Evolutionary conservation across 108 stramenopile genomes (phyloP).

Genomic region (Epipyxis sp.): DNA sequence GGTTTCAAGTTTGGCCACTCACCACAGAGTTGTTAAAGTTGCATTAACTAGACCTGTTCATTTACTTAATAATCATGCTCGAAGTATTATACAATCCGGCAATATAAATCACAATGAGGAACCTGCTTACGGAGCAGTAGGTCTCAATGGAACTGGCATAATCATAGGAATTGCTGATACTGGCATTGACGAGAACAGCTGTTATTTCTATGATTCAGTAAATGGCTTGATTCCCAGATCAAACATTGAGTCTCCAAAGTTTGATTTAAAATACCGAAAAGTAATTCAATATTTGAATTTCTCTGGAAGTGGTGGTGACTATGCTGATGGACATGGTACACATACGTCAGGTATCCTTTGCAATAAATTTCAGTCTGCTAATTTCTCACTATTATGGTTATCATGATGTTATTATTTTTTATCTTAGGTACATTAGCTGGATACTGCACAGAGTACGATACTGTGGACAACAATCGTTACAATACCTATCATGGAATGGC

Average conservation of each 20-base stretch:
- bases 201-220: slow-evolving; percentile 51
- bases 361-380: too few species aligned
- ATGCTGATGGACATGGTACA: slow-evolving; percentile 44
- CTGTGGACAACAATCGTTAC: not conserved
- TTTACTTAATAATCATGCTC: not conserved
- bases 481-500: slow-evolving; percentile 44
- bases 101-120: not conserved
- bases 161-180: slow-evolving; percentile 51
- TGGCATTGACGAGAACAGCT: slow-evolving; percentile 50
- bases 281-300: slow-evolving; percentile 51
- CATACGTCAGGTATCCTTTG: too few species aligned
- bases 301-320: slow-evolving; percentile 44
- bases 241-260: slow-evolving; percentile 34
- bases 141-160: slow-evolving; percentile 31
- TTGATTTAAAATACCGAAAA: slow-evolving; percentile 47
- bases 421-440: slow-evolving; percentile 46
- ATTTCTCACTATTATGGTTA: too few species aligned
- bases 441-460: slow-evolving; percentile 23
- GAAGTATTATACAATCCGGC: not conserved
- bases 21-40: not conserved
- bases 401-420: too few species aligned
- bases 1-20: not conserved
- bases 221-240: slow-evolving; percentile 26
- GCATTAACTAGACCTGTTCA: not conserved
- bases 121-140: not conserved